phyloP scores from a whole-genome alignment of 1,284 basidiomycete genomes.

The Phylloboletellus chloephorus region DNA sequence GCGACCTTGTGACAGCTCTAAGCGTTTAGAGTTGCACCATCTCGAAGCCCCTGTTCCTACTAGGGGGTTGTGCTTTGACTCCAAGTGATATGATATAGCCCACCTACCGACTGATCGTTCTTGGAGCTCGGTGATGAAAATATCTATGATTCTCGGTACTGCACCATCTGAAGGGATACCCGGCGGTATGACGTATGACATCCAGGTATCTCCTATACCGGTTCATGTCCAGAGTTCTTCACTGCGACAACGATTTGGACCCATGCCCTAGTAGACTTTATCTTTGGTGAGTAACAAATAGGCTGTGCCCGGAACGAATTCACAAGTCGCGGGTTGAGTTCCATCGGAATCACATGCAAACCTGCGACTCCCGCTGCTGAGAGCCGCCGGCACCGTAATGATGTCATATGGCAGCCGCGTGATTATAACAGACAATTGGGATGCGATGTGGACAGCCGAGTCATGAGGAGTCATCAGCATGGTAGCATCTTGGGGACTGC shows the following conservation, averaged over 20 bases:
- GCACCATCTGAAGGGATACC: too few relatives aligned
- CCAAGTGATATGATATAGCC: slow-evolving; percentile 14
- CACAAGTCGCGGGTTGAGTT: too few relatives aligned
- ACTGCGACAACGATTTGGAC: too few relatives aligned
- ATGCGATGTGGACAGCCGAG: slow-evolving; percentile 50
- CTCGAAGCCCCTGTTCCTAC: slow-evolving; percentile 17
- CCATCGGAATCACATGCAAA: slow-evolving; percentile 9
- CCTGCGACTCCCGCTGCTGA: slow-evolving; percentile 25
- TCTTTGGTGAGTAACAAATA: slow-evolving; percentile 21
- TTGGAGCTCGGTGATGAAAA: slow-evolving; percentile 11
- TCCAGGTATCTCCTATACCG: too few relatives aligned
- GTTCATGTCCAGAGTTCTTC: too few relatives aligned
- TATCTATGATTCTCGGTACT: not conserved
- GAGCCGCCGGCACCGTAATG: slow-evolving; percentile 41
- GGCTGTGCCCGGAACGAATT: slow-evolving; percentile 30
- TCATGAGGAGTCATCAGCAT: slow-evolving; percentile 39
- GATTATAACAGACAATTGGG: slow-evolving; percentile 51
- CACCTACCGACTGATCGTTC: slow-evolving; percentile 11
- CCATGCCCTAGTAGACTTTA: too few relatives aligned
- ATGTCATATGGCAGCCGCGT: slow-evolving; percentile 58
- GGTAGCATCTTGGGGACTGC: slow-evolving; percentile 40
- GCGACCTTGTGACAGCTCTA: too few relatives aligned
- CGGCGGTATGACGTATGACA: too few relatives aligned
- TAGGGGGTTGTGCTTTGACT: slow-evolving; percentile 6
- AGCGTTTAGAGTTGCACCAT: too few relatives aligned